Evolutionary conservation across 2,329 filamentous ascomycete genomes (phyloP).

Genomic region (Celoporthe dispersa): DNA sequence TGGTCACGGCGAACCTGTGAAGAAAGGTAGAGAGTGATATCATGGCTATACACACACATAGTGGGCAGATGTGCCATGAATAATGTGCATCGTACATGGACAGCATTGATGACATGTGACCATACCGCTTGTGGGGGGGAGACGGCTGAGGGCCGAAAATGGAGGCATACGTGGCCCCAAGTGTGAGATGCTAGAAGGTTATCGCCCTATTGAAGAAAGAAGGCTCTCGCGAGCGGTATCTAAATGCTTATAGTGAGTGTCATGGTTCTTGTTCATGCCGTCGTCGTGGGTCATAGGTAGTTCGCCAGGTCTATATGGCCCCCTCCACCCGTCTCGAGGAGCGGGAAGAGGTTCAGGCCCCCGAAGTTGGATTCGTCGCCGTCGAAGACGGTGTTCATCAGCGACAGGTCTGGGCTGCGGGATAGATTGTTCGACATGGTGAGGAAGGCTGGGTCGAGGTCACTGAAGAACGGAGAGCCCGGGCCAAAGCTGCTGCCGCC

Average conservation of each 20-base stretch:
- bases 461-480: conserved; percentile 40
- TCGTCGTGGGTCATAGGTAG: conserved; percentile 35
- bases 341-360: conserved; percentile 53
- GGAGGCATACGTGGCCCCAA: too few relatives aligned
- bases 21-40: not conserved
- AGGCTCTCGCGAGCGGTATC: not conserved
- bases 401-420: conserved; percentile 47
- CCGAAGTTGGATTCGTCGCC: conserved; percentile 50
- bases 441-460: conserved; percentile 45
- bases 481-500: conserved; percentile 25
- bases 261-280: not conserved
- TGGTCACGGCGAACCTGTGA: not conserved
- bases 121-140: too few relatives aligned
- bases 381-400: conserved; percentile 44
- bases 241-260: not conserved
- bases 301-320: conserved; percentile 57
- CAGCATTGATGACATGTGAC: not conserved
- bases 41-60: not conserved
- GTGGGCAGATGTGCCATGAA: not conserved
- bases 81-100: not conserved
- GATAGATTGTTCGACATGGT: conserved; percentile 36
- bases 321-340: conserved; percentile 55
- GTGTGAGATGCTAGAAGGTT: not conserved
- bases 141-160: too few relatives aligned
- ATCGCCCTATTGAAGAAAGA: not conserved